Percentiles rank a stretch among this genome's conserved stretches.
These are phyloP conservation scores for Sordariomycetes sp. DNA, from an alignment of 2,329 filamentous ascomycete genomes.

Conservation along the genomic window DNA sequence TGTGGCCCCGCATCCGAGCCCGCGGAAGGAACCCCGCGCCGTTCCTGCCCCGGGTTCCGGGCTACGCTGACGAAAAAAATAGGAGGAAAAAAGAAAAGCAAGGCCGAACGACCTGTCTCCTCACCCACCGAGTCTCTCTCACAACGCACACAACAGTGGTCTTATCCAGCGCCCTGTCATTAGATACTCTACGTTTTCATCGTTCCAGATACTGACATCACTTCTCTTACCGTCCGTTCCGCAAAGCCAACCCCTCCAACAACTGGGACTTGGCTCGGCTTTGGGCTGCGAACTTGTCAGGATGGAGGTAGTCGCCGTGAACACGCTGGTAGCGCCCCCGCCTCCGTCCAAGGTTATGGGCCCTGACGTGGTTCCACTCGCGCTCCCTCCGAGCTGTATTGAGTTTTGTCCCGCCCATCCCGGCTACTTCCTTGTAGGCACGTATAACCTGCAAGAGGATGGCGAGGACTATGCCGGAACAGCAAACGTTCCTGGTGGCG, in stretches of 20 bases:
- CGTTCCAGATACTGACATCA: neutral
- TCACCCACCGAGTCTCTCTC: neutral
- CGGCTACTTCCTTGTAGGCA: slow-evolving; percentile 67
- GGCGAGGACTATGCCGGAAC: neutral
- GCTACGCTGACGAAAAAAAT: neutral
- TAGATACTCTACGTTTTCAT: neutral
- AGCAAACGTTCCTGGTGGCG: neutral
- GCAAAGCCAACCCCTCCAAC: neutral
- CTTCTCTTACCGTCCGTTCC: neutral
- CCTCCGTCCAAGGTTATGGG: neutral
- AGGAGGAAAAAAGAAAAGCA: neutral
- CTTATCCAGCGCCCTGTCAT: neutral
- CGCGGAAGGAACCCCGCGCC: neutral
- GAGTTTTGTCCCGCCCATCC: slow-evolving; percentile 56
- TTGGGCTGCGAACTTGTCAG: neutral
- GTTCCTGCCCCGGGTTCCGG: neutral
- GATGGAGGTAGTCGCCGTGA: neutral
- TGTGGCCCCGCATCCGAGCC: neutral
- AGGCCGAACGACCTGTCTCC: neutral
- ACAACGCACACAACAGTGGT: neutral
- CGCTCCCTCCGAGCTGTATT: slow-evolving; percentile 68
- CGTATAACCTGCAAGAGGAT: slow-evolving; percentile 62
- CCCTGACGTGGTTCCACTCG: slow-evolving; percentile 26
- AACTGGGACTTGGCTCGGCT: neutral
- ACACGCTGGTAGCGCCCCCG: neutral